Evolutionary conservation across 441 rosid genomes (phyloP), one percentile per base, ranked within the genome.

Genomic region (Melastoma candidum): DNA sequence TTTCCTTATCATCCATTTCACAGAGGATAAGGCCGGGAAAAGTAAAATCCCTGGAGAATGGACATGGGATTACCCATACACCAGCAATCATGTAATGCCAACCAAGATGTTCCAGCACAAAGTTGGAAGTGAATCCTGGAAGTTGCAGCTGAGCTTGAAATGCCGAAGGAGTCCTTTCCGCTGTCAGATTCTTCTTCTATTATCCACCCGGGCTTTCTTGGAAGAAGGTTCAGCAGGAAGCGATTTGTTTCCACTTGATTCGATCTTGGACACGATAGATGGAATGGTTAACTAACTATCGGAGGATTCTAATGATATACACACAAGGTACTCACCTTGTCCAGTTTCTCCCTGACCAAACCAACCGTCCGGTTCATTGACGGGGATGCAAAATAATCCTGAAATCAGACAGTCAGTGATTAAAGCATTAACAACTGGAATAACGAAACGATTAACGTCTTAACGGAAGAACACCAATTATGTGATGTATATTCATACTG

Each of bases 341-440:
- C 60, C 49, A 90, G 95, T 71, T 85, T 85, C 52, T 85, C 87
- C 64, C 90, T 67, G 12, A 87, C 95, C 58, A 69, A 64, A 41
- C 59, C 64, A 50, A 80, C 90, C 0, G 85, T 85, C 56, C 75
- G 78, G 67, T 87, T 87, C 98, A 87, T 92, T 8, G 87, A 87
- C 14, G 71, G 67, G 1, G 82, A 81, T 10, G 75, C 67, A 60
- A 82, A 88, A 63, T 92, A 88, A 53, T 85, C 90, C 89, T 87
- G 74, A 48, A 54, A 74, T 64, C 8, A 45, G 59, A 47, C 17
- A 44, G 41, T 32, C 41, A 39, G 27, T 44, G 26, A 45, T 10
- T 39, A 48, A 53, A 58, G 11, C 14, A 51, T 32, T 51, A 17
- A 17, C 22, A 17, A 17, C 22, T 17, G 22, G 22, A 17, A 17